Evolutionary conservation across 1,284 basidiomycete species (phyloP).

Genomic region (Erythrobasidium hasegawianum): DNA sequence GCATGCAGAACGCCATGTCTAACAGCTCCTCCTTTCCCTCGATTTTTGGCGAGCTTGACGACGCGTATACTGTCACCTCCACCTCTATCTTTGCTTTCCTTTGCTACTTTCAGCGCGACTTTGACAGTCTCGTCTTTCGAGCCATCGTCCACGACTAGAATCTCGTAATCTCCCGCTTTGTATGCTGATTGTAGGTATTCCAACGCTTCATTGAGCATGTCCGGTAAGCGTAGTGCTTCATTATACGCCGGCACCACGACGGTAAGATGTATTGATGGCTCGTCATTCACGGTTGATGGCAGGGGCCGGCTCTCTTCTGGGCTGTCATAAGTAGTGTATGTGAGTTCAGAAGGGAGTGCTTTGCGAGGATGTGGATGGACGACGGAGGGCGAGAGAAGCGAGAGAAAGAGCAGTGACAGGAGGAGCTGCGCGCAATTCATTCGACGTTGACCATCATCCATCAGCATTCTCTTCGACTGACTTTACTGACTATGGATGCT

Average conservation of each 20-base stretch:
- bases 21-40: constrained; percentile 89
- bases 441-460: neutral
- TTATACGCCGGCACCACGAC: constrained; percentile 89
- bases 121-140: constrained; percentile 69
- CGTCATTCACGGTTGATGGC: constrained; percentile 3
- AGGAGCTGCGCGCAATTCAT: neutral
- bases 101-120: constrained; percentile 63
- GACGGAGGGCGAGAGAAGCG: constrained; percentile 23
- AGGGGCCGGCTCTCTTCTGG: constrained; percentile 3
- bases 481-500: neutral
- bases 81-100: constrained; percentile 53
- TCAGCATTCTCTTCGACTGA: no score
- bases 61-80: constrained; percentile 57
- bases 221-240: constrained; percentile 70
- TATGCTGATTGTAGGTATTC: constrained; percentile 55
- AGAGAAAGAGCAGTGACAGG: constrained; percentile 15
- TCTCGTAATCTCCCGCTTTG: constrained; percentile 56
- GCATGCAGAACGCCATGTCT: constrained; percentile 69
- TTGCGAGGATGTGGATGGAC: constrained; percentile 15
- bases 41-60: constrained; percentile 70
- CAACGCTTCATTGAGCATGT: constrained; percentile 73
- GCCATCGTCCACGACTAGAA: constrained; percentile 87
- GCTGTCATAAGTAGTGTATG: constrained; percentile 7
- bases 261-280: constrained; percentile 54
- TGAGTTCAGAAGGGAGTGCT: constrained; percentile 21